These are phyloP conservation scores for Olyra latifolia DNA, from an alignment of 176 grass and related monocot species.

Conservation along the genomic window DNA sequence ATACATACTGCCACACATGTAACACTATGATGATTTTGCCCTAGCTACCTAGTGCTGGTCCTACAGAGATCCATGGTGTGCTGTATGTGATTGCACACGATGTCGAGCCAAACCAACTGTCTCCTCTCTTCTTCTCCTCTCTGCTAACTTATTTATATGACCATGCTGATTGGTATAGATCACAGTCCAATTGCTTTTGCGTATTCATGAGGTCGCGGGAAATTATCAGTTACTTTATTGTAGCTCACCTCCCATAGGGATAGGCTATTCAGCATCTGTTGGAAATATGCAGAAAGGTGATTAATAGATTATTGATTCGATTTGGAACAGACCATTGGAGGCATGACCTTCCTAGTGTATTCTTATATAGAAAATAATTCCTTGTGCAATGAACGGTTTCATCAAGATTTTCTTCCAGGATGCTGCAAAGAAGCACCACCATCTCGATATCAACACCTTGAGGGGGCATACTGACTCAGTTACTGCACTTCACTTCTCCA, in stretches of 20 bases:
- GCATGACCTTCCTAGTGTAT: no score
- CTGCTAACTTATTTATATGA: background rate
- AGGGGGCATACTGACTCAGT: constrained; percentile 79
- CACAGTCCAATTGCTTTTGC: background rate
- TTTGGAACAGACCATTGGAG: background rate
- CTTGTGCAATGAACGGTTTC: background rate
- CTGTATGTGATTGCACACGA: background rate
- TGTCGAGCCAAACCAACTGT: background rate
- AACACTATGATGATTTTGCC: background rate
- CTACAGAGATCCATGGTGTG: background rate
- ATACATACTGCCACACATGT: background rate
- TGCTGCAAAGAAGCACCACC: constrained; percentile 83
- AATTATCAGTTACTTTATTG: background rate
- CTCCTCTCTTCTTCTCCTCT: background rate
- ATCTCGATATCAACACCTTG: constrained; percentile 83
- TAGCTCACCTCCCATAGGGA: background rate
- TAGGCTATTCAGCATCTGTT: background rate
- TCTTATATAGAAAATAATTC: background rate
- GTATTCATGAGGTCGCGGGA: background rate
- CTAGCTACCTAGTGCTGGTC: background rate
- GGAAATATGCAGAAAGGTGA: background rate
- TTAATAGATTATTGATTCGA: background rate
- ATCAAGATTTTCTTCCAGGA: constrained; percentile 45
- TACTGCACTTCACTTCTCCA: constrained; percentile 76
- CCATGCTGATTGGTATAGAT: background rate